Evolutionary conservation across 306 rosid species (phyloP).

Genomic region (Rosa multiflora): DNA sequence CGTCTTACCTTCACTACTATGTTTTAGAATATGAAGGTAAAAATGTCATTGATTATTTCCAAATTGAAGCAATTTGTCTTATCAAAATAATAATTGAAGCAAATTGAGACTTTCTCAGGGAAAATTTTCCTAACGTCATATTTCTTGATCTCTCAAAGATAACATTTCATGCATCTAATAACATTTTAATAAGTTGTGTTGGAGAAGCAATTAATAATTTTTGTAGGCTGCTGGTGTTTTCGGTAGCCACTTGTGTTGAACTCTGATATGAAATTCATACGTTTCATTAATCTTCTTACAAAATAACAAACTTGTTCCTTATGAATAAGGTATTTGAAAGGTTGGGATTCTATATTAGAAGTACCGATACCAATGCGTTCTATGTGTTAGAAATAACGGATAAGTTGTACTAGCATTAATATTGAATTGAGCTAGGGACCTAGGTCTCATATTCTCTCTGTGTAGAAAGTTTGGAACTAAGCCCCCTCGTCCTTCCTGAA

Average conservation of each 20-base stretch:
- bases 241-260: neutral
- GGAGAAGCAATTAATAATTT: neutral
- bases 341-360: neutral
- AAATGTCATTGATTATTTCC: neutral
- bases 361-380: neutral
- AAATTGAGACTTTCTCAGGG: neutral
- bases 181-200: neutral
- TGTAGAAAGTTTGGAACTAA: slow-evolving; percentile 1
- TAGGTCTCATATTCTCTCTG: neutral
- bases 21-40: neutral
- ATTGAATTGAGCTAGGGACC: neutral
- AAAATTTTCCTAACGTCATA: neutral
- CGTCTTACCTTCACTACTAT: neutral
- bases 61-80: neutral
- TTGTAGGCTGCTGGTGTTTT: neutral
- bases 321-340: neutral
- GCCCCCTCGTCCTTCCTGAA: neutral
- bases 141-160: neutral
- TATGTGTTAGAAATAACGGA: neutral
- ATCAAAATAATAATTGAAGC: neutral
- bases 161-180: neutral
- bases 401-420: neutral
- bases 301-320: neutral
- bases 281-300: no score
- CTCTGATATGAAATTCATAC: neutral